A percentile compares a stretch with the other conserved stretches of the same genome.
Evolutionary conservation across 495 filamentous ascomycete genomes (phyloP).

Genomic region (Penicillium pancosmium): DNA sequence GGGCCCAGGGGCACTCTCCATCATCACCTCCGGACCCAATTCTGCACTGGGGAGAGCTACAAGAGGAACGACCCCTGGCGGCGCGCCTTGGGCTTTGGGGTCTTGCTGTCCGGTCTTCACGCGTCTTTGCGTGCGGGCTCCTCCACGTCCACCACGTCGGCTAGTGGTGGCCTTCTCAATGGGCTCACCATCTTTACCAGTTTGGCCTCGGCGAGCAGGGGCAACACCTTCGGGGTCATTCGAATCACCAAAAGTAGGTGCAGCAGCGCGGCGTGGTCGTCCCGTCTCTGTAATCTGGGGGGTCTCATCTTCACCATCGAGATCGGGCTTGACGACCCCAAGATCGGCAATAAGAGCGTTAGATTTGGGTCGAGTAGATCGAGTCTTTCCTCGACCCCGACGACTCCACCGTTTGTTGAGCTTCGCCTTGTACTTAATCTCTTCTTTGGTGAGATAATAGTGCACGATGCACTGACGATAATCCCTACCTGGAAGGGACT

Average conservation of each 20-base stretch:
- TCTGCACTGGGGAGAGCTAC: conserved; percentile 38
- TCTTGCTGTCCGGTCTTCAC: conserved; percentile 40
- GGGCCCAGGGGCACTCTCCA: conserved; percentile 17
- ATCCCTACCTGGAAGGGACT: conserved; percentile 67
- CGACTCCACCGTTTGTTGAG: conserved; percentile 70
- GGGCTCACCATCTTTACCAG: conserved; percentile 52
- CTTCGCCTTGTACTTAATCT: conserved; percentile 83
- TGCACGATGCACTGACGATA: conserved; percentile 90
- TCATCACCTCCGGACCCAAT: conserved; percentile 29
- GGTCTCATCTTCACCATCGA: conserved; percentile 56
- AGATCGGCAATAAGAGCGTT: conserved; percentile 77
- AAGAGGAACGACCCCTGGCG: conserved; percentile 24
- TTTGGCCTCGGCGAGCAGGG: conserved; percentile 49
- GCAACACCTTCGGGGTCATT: conserved; percentile 51
- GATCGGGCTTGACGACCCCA: conserved; percentile 57
- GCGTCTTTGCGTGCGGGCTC: conserved; percentile 40
- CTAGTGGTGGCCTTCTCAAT: conserved; percentile 58
- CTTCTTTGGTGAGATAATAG: conserved; percentile 92
- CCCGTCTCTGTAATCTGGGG: conserved; percentile 67
- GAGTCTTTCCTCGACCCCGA: conserved; percentile 55
- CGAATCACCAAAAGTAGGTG: conserved; percentile 69
- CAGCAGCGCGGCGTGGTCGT: conserved; percentile 68
- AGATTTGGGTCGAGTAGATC: conserved; percentile 64
- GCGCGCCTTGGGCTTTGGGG: conserved; percentile 27
- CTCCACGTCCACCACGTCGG: conserved; percentile 49